These are phyloP conservation scores for Oxalis stricta DNA, from an alignment of 441 rosid species.

Conservation along the genomic window DNA sequence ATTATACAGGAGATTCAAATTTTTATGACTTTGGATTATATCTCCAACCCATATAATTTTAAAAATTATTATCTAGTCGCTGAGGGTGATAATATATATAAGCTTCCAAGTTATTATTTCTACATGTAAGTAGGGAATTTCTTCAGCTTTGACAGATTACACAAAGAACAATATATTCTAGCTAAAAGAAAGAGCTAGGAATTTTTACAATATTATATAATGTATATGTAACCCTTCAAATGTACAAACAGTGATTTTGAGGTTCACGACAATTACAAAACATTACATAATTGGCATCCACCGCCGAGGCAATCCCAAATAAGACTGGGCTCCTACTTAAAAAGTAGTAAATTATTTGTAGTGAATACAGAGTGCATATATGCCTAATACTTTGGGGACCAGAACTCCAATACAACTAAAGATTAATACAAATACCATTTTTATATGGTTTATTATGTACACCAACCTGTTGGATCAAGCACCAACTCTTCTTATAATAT, in stretches of 20 bases:
- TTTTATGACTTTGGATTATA: no score
- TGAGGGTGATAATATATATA: no score
- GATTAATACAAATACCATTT: conserved; percentile 25
- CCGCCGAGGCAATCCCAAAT: conserved; percentile 21
- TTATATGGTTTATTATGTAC: conserved; percentile 51
- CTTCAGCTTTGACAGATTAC: not conserved
- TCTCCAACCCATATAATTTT: no score
- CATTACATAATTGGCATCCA: conserved; percentile 18
- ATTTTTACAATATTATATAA: no score
- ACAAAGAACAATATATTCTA: no score
- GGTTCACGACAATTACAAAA: no score
- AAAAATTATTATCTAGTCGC: no score
- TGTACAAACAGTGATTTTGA: conserved; percentile 5
- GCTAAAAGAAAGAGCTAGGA: no score
- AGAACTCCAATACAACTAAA: conserved; percentile 10
- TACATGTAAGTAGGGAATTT: no score
- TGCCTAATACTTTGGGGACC: conserved; percentile 17
- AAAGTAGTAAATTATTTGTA: conserved; percentile 11
- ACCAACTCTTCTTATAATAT: conserved; percentile 12
- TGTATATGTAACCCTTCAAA: conserved; percentile 13
- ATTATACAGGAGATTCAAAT: no score
- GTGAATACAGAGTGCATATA: conserved; percentile 8
- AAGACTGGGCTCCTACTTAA: conserved; percentile 19
- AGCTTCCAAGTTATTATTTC: no score
- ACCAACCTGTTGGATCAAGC: conserved; percentile 21